Evolutionary conservation across 2,329 filamentous ascomycete species (phyloP), one percentile per base, ranked within the genome.

Genomic region (Pseudogymnoascus sp.): DNA sequence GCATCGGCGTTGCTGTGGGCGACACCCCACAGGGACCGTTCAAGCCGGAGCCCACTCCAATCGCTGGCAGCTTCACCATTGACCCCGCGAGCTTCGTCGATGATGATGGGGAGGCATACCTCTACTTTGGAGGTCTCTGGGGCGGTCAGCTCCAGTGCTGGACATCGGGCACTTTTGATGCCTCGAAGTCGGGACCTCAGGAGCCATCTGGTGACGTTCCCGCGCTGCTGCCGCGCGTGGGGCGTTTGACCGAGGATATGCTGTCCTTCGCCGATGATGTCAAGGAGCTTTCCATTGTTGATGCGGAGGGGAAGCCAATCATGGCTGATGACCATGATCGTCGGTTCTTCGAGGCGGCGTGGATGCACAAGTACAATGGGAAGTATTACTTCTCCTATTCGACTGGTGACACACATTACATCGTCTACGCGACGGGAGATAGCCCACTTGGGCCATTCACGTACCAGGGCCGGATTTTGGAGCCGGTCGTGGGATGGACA

Each of bases 81-180:
- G 89, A 92, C 70, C 89, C 89, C 0, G 88, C 89, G 11, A 80
- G 78, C 35, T 90, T 91, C 65, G 87, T 91, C 14, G 89, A 92
- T 70, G 88, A 91, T 67, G 82, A 87, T 66, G 82, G 78, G 8
- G 71, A 79, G 59, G 84, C 81, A 2, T 89, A 88, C 70, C 71
- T 89, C 20, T 92, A 91, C 73, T 91, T 91, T 66, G 89, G 89
- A 47, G 89, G 89, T 0, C 80, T 92, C 20, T 92, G 89, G 89
- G 89, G 89, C 62, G 89, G 89, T 0, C 89, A 92, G 74, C 76
- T 92, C 65, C 88, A 91, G 73, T 91, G 88, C 76, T 92, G 89
- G 81, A 80, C 82, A 35, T 73, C 78, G 64, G 74, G 75, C 63
- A 65, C 71, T 30, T 91, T 86, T 68, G 83, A 88, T 66, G 72